Evolutionary conservation across 1,139 yeast species (phyloP).

Genomic region (Candida sp.): DNA sequence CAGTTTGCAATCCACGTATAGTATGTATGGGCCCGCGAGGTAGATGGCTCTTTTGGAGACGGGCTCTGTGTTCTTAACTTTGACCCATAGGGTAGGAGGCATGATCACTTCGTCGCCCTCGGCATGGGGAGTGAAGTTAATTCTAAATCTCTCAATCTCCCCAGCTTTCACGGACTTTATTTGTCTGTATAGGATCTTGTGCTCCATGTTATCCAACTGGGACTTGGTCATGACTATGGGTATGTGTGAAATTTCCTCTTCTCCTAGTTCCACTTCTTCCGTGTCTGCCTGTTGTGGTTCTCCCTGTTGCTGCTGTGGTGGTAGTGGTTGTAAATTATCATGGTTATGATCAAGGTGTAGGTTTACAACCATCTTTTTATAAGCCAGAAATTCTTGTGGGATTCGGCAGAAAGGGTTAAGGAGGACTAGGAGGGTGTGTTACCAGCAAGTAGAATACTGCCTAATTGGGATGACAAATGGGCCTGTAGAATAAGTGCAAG

Average conservation of each 20-base stretch:
- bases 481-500: no score
- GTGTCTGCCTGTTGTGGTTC: not conserved
- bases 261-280: not conserved
- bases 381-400: not conserved
- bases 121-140: constrained; percentile 33
- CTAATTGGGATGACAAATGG: not conserved
- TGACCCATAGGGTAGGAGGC: constrained; percentile 54
- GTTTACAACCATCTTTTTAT: not conserved
- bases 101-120: constrained; percentile 20
- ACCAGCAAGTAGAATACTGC: no score
- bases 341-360: not conserved
- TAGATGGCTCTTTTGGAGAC: constrained; percentile 86
- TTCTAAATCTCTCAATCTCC: constrained; percentile 38
- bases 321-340: not conserved
- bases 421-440: not conserved
- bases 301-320: not conserved
- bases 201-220: constrained; percentile 17
- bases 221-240: constrained; percentile 16
- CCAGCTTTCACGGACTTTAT: constrained; percentile 40
- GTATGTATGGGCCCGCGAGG: constrained; percentile 87
- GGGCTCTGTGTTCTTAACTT: constrained; percentile 74
- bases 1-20: constrained; percentile 82
- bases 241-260: constrained; percentile 2
- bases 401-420: not conserved
- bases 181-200: constrained; percentile 35